Evolutionary conservation across 2,329 filamentous ascomycete genomes (phyloP).

Genomic region (Microcera coccophila): DNA sequence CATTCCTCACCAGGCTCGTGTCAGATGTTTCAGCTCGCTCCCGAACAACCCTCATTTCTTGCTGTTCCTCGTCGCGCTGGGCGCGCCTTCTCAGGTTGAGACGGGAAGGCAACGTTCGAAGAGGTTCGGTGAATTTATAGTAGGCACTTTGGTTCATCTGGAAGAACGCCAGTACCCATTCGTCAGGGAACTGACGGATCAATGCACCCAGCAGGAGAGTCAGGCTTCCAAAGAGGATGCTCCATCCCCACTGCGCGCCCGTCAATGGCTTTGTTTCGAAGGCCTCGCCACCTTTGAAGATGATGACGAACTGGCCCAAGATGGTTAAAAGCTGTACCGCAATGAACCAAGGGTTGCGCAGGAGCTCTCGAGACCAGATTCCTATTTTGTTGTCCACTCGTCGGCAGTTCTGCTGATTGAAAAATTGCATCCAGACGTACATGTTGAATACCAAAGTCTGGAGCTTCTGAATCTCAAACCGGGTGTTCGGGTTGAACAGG

Average conservation of each 20-base stretch:
- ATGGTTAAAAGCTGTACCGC: slow-evolving; percentile 63
- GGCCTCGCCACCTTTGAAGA: slow-evolving; percentile 65
- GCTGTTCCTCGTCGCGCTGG: slow-evolving; percentile 14
- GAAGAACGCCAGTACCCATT: slow-evolving; percentile 29
- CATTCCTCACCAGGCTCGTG: not conserved
- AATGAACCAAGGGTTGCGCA: slow-evolving; percentile 73
- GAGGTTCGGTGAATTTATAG: slow-evolving; percentile 19
- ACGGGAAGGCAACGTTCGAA: slow-evolving; percentile 16
- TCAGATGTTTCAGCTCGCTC: slow-evolving; percentile 8
- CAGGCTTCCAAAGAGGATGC: slow-evolving; percentile 62
- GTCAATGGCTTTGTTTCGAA: slow-evolving; percentile 60
- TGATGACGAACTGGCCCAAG: slow-evolving; percentile 66
- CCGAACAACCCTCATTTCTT: slow-evolving; percentile 25
- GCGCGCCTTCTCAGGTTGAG: slow-evolving; percentile 19
- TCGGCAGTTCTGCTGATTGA: slow-evolving; percentile 77
- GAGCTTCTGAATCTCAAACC: slow-evolving; percentile 33
- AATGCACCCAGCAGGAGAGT: slow-evolving; percentile 58
- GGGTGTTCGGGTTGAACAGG: slow-evolving; percentile 51
- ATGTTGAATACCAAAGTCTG: slow-evolving; percentile 77
- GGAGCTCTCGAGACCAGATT: slow-evolving; percentile 70
- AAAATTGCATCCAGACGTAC: slow-evolving; percentile 88
- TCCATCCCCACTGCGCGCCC: slow-evolving; percentile 67
- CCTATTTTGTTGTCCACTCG: slow-evolving; percentile 80
- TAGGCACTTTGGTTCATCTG: slow-evolving; percentile 14
- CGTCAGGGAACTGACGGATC: slow-evolving; percentile 40